Percentiles rank a stretch among this genome's conserved stretches.
These are phyloP conservation scores for Rosa persica DNA, from an alignment of 306 rosid genomes.

Conservation along the genomic window DNA sequence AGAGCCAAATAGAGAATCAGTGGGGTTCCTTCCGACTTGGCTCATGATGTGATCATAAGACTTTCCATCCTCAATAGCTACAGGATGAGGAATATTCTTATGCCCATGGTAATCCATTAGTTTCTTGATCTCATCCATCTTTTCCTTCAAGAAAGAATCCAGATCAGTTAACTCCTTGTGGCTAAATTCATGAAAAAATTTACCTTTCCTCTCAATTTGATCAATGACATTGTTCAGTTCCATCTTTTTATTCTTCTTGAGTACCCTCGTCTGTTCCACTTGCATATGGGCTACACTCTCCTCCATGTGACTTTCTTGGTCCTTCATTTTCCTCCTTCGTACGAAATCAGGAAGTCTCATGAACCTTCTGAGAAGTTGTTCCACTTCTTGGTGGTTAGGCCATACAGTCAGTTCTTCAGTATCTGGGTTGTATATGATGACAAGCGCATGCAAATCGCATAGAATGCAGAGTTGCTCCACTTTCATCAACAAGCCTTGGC, in stretches of 20 bases:
- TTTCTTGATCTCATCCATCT: not conserved
- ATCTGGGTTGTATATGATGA: constrained; percentile 22
- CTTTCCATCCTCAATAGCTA: too few relatives aligned
- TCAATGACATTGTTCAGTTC: not conserved
- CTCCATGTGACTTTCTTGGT: not conserved
- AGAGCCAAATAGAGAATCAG: not conserved
- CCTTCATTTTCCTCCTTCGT: constrained; percentile 6
- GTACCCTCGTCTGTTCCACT: not conserved
- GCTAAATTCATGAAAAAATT: not conserved
- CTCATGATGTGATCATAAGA: not conserved
- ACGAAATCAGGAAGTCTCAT: not conserved
- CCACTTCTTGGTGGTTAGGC: constrained; percentile 26
- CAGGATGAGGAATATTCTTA: not conserved
- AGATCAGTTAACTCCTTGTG: not conserved
- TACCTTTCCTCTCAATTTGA: not conserved
- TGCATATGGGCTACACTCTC: not conserved
- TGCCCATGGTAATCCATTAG: not conserved
- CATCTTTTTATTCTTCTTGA: not conserved
- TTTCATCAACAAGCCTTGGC: constrained; percentile 37
- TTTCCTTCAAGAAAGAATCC: not conserved
- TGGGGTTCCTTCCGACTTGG: not conserved
- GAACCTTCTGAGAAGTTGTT: not conserved
- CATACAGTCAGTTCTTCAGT: constrained; percentile 22
- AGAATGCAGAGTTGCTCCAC: constrained; percentile 34
- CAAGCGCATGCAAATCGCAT: constrained; percentile 33